A percentile compares a stretch with the other conserved stretches of the same genome.
Evolutionary conservation across 1,284 basidiomycete genomes (phyloP).

Genomic region (Boletellus deceptivus): DNA sequence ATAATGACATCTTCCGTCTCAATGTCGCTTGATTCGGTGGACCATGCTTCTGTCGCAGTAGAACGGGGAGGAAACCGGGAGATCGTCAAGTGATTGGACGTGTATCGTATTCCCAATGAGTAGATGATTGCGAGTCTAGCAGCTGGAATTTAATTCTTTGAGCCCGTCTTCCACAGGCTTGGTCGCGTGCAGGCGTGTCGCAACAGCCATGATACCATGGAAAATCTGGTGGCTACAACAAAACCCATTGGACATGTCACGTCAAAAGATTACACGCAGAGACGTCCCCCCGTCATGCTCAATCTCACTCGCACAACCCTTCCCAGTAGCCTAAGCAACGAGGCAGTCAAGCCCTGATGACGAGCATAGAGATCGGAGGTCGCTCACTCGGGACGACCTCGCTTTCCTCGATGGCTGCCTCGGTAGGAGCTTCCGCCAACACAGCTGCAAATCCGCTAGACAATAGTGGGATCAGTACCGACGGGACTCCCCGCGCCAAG

Average conservation of each 20-base stretch:
- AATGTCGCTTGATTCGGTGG: constrained; percentile 49
- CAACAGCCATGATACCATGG: no score
- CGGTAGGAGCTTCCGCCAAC: constrained; percentile 19
- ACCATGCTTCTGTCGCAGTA: background rate
- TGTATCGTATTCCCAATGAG: constrained; percentile 19
- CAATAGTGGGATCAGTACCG: background rate
- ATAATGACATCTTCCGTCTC: constrained; percentile 90
- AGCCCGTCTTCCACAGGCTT: background rate
- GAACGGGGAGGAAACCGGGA: constrained; percentile 2
- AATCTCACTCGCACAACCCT: constrained; percentile 15
- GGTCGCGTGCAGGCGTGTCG: background rate
- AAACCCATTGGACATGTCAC: background rate
- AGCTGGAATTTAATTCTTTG: background rate
- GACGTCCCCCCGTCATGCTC: background rate
- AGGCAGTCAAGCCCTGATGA: background rate
- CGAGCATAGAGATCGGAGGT: background rate
- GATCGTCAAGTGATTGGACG: constrained; percentile 1
- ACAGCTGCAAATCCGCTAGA: constrained; percentile 21
- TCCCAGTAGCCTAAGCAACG: constrained; percentile 15
- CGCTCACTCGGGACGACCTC: constrained; percentile 12
- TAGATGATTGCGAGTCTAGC: constrained; percentile 7
- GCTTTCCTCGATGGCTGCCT: constrained; percentile 14
- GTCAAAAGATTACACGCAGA: background rate
- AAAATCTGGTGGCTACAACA: no score
- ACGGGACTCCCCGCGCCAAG: background rate